Base-by-base conservation (phyloP, 2,329 filamentous ascomycete species). In the Phialocephala subalpina region DNA sequence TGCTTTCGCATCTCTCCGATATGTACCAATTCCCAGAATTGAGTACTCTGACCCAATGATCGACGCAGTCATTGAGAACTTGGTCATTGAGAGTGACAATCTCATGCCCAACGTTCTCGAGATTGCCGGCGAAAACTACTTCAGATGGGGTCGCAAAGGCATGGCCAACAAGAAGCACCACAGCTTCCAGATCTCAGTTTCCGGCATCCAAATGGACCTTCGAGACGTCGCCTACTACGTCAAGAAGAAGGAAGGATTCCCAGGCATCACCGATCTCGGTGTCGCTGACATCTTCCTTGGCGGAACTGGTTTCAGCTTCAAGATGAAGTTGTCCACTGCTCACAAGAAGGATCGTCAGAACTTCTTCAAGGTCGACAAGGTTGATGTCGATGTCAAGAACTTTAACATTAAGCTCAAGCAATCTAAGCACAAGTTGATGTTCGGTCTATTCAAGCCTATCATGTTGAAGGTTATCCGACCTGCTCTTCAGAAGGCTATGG, bases 81-180 rank as follows among this genome's bases (percentile, higher is more conserved):
- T 99, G 12, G 91, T 97, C 55, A 87, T 99, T 60, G 96, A 99
- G 82, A 94, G 93, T 71, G 94, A 98, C 83, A 99, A 99, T 81
- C 89, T 99, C 73, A 93, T 94, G 81, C 96, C 96, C 69, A 99
- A 99, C 74, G 86, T 95, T 5, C 80, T 97, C 45, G 95, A 99
- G 79, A 86, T 98, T 68, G 87, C 90, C 66, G 96, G 89, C 77
- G 94, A 98, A 82, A 96, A 98, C 83, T 97, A 96, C 83, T 93
- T 94, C 87, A 90, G 92, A 72, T 97, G 92, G 90, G 96, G 95
- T 42, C 93, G 96, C 77, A 97, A 97, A 89, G 90, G 90, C 78
- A 85, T 94, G 73, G 83, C 86, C 74, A 97, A 87, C 84, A 93
- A 90, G 83, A 90, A 89, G 79, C 90, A 92, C 80, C 94, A 97